Evolutionary conservation across 495 filamentous ascomycete genomes (phyloP).

Genomic region (Penicillium paxilli): DNA sequence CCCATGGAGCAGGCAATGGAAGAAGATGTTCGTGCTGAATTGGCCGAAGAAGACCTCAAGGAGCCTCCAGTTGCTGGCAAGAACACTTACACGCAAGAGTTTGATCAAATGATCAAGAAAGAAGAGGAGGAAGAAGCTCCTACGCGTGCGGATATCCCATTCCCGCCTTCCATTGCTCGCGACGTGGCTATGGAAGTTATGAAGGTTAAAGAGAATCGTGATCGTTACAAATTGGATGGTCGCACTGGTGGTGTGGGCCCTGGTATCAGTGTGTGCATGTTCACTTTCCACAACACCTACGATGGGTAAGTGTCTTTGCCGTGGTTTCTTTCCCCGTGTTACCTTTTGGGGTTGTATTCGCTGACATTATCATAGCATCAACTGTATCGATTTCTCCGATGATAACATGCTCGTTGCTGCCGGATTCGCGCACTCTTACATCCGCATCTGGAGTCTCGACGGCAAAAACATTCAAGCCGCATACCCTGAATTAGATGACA

Average conservation of each 20-base stretch:
- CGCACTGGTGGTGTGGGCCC: constrained; percentile 78
- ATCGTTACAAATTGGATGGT: constrained; percentile 80
- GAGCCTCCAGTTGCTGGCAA: constrained; percentile 67
- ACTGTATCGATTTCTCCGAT: constrained; percentile 89
- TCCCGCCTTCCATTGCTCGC: constrained; percentile 79
- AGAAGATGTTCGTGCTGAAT: constrained; percentile 77
- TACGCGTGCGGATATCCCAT: constrained; percentile 71
- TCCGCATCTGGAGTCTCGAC: constrained; percentile 87
- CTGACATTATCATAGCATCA: constrained; percentile 60
- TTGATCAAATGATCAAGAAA: constrained; percentile 83
- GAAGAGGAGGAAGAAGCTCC: constrained; percentile 86
- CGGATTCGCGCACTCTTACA: constrained; percentile 90
- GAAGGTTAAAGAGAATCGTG: constrained; percentile 90
- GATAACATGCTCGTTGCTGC: constrained; percentile 82
- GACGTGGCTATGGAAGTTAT: constrained; percentile 94
- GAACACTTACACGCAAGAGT: constrained; percentile 69
- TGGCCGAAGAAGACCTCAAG: constrained; percentile 74
- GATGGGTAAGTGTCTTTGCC: constrained; percentile 69
- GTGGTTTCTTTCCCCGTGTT: background rate
- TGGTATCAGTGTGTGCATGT: constrained; percentile 86
- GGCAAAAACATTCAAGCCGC: constrained; percentile 62
- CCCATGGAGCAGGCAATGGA: constrained; percentile 77
- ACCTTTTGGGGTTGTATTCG: too few relatives aligned
- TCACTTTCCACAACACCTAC: constrained; percentile 94
- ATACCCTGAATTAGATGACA: constrained; percentile 40